Percentiles rank a stretch among this genome's conserved stretches.
Evolutionary conservation across 2,329 filamentous ascomycete genomes (phyloP).

Genomic region (Curvularia hawaiiensis): DNA sequence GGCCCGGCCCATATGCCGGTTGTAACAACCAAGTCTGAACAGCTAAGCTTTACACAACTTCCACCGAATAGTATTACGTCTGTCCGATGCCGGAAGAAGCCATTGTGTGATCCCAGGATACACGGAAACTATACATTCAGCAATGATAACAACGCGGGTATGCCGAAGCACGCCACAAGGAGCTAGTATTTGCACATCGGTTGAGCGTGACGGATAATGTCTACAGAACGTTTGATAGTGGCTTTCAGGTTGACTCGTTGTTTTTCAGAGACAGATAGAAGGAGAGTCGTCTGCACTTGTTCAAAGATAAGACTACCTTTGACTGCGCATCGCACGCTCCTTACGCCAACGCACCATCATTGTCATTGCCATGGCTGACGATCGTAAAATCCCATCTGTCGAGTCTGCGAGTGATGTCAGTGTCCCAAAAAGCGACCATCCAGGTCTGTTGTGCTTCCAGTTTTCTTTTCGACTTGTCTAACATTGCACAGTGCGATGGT

Average conservation of each 20-base stretch:
- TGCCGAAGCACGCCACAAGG: neutral
- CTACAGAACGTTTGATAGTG: neutral
- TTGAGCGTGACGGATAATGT: neutral
- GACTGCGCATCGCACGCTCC: neutral
- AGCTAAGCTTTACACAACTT: neutral
- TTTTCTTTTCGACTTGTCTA: neutral
- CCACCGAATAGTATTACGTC: neutral
- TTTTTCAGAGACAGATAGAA: neutral
- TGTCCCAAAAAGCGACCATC: conserved; percentile 31
- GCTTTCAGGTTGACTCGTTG: neutral
- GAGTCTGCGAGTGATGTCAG: conserved; percentile 27
- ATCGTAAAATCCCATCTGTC: conserved; percentile 4
- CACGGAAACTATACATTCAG: neutral
- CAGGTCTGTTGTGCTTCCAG: conserved; percentile 20
- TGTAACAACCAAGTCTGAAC: neutral
- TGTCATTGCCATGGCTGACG: neutral
- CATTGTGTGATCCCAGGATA: neutral
- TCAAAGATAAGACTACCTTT: neutral
- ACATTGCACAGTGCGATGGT: conserved; percentile 62
- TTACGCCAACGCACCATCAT: neutral
- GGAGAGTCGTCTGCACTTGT: neutral
- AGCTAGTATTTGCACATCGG: neutral
- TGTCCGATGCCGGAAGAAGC: neutral
- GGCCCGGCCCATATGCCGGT: neutral
- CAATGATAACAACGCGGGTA: neutral